Evolutionary conservation across 2,329 filamentous ascomycete species (phyloP), one percentile per base, ranked within the genome.

Genomic region (Sordariomycetes sp.): DNA sequence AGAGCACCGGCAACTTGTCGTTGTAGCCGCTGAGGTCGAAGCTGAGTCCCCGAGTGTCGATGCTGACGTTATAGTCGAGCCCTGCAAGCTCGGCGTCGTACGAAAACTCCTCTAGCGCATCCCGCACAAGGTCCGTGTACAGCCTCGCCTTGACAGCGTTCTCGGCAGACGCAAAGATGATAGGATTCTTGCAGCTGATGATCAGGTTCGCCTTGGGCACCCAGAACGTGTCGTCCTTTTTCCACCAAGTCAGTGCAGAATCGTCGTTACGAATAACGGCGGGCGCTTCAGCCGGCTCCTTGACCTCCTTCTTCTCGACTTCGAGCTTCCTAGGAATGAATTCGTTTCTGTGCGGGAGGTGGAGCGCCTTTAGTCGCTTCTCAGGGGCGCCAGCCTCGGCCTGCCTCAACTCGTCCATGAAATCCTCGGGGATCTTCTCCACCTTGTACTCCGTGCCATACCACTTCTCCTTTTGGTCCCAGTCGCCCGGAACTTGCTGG

Each of bases 221-320:
- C 92, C 93, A 97, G 72, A 97, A 99, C 0, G 87, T 91, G 65
- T 99, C 94, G 66, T 99, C 94, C 73, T 97, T 97, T 77, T 99
- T 99, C 78, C 86, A 97, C 94, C 94, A 99, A 2, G 90, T 87
- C 34, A 92, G 85, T 1, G 89, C 85, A 37, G 85, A 76, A 6
- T 86, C 79, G 64, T 97, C 93, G 65, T 96, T 91, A 63, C 92
- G 86, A 61, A 99, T 87, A 25, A 99, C 78, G 61, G 86, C 87
- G 0, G 94, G 94, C 0, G 84, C 78, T 58, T 88, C 80, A 0
- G 86, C 77, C 1, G 91, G 88, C 64, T 89, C 82, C 28, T 83
- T 78, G n/a, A 94, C 81, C 40, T 96, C 89, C 71, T 90, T 96
- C 79, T 94, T 96, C 70, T 97, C 91, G 1, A 99, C 94, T 57